Base-by-base conservation (phyloP, 345 rosid species). In the Geranium rotundifolium region DNA sequence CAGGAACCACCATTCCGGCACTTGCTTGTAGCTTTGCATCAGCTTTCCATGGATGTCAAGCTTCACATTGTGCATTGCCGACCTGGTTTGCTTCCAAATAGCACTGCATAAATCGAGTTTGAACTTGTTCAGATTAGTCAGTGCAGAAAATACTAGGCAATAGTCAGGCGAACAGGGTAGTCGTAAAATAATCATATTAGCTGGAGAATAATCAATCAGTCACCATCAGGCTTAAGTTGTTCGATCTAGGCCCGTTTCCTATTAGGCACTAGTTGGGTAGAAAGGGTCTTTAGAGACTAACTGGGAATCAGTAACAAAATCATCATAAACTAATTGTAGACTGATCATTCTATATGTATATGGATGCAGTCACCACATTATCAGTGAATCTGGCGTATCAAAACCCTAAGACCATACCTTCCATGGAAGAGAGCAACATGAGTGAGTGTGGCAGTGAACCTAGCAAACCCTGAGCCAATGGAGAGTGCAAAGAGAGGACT, bases 361-460 rank as follows among this genome's bases (percentile, higher is more conserved):
- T 52, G 29, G 2, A 14, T 27, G 19, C 58, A 10, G 55, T 50
- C 27, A 23, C 27, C 27, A 23, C 27, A 23, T 23, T 23, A 23
- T 23, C 27, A 23, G 27, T 23, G 27, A 23, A 23, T 23, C 27
- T 23, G 2, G 27, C 27, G 27, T 23, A 2, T 23, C 27, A 23
- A 23, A 23, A 23, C 27, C 27, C 27, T 23, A 23, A 23, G 2
- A 23, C 56, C 27, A 2, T 72, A 90, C 99, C 96, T 82, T 77
- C 99, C 99, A 67, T 95, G 81, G 73, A 95, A 95, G 59, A 95
- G 74, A 7, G 99, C 99, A 69, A 95, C 99, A 65, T 95, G 99
- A 64, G 92, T 82, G 52, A 95, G 81, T 4, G 97, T 95, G 37
- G 99, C 89, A 0, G 99, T 90, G 68, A 95, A 95, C 60, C 99